Conservation (phyloP, 228 moss, liverwort and hornwort species). For the Sphagnum fallax region DNA sequence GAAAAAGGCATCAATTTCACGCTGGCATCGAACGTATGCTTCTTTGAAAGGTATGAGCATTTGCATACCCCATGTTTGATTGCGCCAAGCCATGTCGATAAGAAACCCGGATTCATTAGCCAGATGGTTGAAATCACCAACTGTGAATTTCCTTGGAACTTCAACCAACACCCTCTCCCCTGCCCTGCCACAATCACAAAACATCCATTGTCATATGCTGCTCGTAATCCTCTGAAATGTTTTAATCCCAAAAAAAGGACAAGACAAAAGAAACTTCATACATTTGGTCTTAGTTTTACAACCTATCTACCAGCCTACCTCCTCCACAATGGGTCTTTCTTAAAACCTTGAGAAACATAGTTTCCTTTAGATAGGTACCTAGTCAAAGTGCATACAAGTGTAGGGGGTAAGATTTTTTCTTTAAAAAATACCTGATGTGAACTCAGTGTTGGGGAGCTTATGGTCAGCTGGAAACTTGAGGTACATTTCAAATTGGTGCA, state of each 20-base stretch:
- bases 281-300: too few species aligned
- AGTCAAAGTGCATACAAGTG: too few species aligned
- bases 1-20: conserved; percentile 57
- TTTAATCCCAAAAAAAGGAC: too few species aligned
- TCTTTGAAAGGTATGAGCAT: conserved; percentile 61
- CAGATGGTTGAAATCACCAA: conserved; percentile 50
- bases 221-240: too few species aligned
- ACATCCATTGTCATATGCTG: not conserved
- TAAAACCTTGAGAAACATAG: too few species aligned
- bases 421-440: conserved; percentile 24
- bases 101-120: conserved; percentile 67
- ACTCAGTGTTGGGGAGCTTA: conserved; percentile 22
- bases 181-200: conserved; percentile 6
- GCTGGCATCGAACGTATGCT: conserved; percentile 56
- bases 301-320: too few species aligned
- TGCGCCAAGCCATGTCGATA: conserved; percentile 64
- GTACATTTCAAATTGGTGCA: conserved; percentile 78
- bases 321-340: too few species aligned
- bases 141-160: conserved; percentile 70
- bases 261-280: too few species aligned
- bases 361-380: too few species aligned
- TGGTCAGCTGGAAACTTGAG: conserved; percentile 46
- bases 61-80: conserved; percentile 60
- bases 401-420: too few species aligned
- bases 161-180: conserved; percentile 74